Evolutionary conservation across 225 moss, liverwort and hornwort species (phyloP).

Genomic region (Polytrichum formosum): DNA sequence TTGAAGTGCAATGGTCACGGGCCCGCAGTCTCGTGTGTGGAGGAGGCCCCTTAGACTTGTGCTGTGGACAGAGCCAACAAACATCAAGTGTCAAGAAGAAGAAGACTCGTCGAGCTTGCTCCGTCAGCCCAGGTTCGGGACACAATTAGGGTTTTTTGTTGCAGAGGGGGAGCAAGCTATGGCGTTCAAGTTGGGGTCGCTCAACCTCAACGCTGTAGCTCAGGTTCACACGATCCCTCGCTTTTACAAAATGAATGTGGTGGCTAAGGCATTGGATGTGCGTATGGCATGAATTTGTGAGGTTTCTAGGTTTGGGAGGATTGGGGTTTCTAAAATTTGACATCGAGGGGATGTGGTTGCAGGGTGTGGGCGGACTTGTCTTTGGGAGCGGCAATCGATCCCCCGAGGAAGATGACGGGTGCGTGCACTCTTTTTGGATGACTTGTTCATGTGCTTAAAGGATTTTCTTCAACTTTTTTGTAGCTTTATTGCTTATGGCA

Average conservation of each 20-base stretch:
- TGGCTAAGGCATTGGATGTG: too few relatives aligned
- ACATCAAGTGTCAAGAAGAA: too few relatives aligned
- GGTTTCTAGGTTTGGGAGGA: background rate
- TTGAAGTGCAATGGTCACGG: too few relatives aligned
- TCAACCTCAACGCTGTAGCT: conserved; percentile 65
- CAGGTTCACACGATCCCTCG: conserved; percentile 22
- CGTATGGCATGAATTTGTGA: too few relatives aligned
- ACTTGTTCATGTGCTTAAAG: background rate
- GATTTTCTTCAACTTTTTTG: too few relatives aligned
- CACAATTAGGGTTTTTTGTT: background rate
- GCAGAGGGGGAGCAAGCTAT: conserved; percentile 20
- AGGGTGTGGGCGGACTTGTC: conserved; percentile 62
- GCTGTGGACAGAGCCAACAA: too few relatives aligned
- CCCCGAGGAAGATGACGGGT: conserved; percentile 65
- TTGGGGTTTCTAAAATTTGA: background rate
- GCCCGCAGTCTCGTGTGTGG: too few relatives aligned
- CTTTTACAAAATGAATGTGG: too few relatives aligned
- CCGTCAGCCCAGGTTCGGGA: too few relatives aligned
- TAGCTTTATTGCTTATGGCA: background rate
- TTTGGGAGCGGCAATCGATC: conserved; percentile 56
- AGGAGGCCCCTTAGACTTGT: too few relatives aligned
- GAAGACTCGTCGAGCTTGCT: too few relatives aligned
- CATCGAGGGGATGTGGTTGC: conserved; percentile 7
- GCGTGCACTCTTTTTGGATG: conserved; percentile 4
- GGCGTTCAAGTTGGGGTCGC: conserved; percentile 61